Conservation (phyloP, 2,329 filamentous ascomycete genomes). For the Rhexocercosporidium sp. region DNA sequence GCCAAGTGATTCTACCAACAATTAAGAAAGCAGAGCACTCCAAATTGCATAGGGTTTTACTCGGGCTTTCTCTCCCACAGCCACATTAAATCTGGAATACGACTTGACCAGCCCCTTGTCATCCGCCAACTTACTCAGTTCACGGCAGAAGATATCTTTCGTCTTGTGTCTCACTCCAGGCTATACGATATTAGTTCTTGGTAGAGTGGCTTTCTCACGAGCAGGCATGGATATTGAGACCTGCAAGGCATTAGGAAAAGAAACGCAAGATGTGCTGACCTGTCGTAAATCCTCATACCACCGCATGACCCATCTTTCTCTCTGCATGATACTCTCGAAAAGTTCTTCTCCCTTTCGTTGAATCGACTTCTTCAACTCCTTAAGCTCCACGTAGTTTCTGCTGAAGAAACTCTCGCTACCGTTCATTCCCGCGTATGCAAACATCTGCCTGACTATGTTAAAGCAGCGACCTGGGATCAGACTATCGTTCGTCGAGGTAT, state of each 20-base stretch:
- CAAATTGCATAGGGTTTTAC: neutral
- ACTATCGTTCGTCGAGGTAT: conserved; percentile 24
- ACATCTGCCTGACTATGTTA: conserved; percentile 18
- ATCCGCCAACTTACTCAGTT: conserved; percentile 22
- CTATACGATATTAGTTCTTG: neutral
- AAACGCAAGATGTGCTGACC: neutral
- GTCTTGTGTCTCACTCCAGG: conserved; percentile 13
- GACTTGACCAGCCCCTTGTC: conserved; percentile 24
- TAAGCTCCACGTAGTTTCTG: conserved; percentile 13
- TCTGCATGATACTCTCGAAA: conserved; percentile 18
- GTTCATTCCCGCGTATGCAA: conserved; percentile 27
- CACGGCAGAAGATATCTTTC: conserved; percentile 22
- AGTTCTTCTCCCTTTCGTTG: conserved; percentile 17
- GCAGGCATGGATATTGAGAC: neutral
- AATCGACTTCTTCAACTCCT: conserved; percentile 1
- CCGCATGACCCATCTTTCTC: conserved; percentile 9
- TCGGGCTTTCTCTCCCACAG: conserved; percentile 22
- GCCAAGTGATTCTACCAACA: neutral
- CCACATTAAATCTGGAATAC: conserved; percentile 26
- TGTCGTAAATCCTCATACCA: conserved; percentile 22
- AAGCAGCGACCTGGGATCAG: conserved; percentile 19
- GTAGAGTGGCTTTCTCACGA: neutral
- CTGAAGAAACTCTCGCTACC: conserved; percentile 19
- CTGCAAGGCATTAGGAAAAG: neutral
- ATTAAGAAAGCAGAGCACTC: too few species aligned